phyloP scores from a whole-genome alignment of 768 basidiomycete species.

The Psilocybe cubensis region DNA sequence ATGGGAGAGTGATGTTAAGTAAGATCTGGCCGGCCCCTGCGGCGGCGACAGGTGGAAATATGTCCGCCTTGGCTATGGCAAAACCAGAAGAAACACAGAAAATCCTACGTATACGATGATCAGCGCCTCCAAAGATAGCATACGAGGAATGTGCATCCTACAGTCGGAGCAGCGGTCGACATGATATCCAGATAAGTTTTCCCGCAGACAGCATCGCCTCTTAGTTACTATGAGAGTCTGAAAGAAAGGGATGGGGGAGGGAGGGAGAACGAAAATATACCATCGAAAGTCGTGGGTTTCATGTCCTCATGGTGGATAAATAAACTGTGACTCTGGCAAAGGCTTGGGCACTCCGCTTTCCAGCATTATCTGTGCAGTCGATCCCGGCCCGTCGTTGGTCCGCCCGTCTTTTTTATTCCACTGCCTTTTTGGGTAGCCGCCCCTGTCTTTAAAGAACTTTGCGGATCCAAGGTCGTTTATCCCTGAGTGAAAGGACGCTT shows the following conservation, averaged over 20 bases:
- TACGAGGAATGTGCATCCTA: constrained; percentile 31
- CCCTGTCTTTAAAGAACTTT: background rate
- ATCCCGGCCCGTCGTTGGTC: background rate
- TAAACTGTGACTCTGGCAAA: background rate
- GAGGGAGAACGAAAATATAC: background rate
- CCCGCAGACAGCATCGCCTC: constrained; percentile 33
- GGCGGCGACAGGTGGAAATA: constrained; percentile 62
- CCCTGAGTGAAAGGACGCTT: background rate
- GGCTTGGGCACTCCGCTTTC: background rate
- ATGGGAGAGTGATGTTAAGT: constrained; percentile 66
- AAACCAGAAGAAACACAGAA: constrained; percentile 60
- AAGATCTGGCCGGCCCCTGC: constrained; percentile 62
- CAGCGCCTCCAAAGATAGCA: background rate
- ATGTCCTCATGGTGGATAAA: background rate
- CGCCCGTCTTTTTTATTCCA: background rate
- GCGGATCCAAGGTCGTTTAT: background rate
- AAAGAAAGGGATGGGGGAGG: background rate
- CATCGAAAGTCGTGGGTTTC: background rate
- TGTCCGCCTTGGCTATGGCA: constrained; percentile 58
- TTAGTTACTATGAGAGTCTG: background rate
- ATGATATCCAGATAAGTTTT: constrained; percentile 65
- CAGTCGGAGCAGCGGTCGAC: constrained; percentile 63
- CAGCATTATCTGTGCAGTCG: background rate
- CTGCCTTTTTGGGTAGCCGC: background rate
- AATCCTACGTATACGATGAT: constrained; percentile 38